These are phyloP conservation scores for Backusella circina DNA, from an alignment of 192 early-diverging fungal genomes.

Conservation along the genomic window DNA sequence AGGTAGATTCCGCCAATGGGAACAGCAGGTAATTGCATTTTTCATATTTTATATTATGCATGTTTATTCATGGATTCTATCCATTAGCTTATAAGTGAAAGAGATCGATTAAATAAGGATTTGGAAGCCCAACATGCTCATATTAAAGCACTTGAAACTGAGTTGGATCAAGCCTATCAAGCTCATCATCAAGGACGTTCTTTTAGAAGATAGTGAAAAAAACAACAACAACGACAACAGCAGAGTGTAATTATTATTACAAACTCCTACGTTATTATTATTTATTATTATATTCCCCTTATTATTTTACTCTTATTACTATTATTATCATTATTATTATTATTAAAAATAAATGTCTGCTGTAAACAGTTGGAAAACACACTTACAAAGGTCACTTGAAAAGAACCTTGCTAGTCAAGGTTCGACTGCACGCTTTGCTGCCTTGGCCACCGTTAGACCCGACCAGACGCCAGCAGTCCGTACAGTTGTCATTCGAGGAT, in stretches of 20 bases:
- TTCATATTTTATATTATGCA: not conserved
- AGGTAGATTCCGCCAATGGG: conserved; percentile 98
- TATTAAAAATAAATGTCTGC: not conserved
- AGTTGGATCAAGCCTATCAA: conserved; percentile 52
- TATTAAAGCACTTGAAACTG: conserved; percentile 91
- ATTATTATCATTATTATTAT: not conserved
- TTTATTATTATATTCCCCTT: no score
- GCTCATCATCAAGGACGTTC: conserved; percentile 12
- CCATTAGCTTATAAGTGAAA: conserved; percentile 84
- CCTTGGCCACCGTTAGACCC: conserved; percentile 18
- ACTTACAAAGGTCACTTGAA: conserved; percentile 6
- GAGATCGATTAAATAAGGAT: conserved; percentile 98
- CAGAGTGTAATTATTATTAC: not conserved
- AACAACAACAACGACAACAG: no score
- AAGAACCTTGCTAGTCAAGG: conserved; percentile 16
- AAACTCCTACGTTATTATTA: not conserved
- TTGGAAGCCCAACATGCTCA: conserved; percentile 91
- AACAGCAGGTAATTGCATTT: conserved; percentile 79
- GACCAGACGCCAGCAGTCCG: conserved; percentile 29
- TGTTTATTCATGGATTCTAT: not conserved
- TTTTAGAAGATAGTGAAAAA: conserved; percentile 4
- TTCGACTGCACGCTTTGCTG: conserved; percentile 10
- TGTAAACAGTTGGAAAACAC: conserved; percentile 19
- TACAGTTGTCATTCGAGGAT: conserved; percentile 36
- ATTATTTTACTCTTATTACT: not conserved